Conservation (phyloP, 2,329 filamentous ascomycete genomes). For the Aureobasidium uvarum region DNA sequence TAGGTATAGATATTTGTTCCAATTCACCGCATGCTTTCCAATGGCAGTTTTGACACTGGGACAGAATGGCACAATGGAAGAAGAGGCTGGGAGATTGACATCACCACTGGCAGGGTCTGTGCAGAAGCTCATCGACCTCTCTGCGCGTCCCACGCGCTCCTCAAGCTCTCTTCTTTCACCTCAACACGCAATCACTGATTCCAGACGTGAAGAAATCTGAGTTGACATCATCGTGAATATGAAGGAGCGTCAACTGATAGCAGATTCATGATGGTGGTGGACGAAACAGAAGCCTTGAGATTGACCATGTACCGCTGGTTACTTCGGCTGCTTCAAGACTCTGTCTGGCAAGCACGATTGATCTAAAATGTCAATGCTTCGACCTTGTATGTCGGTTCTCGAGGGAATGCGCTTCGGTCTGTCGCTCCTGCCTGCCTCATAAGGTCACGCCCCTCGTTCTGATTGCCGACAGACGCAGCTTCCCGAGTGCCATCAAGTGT, state of each 20-base stretch:
- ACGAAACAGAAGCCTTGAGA: background rate
- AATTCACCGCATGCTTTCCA: background rate
- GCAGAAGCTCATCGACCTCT: background rate
- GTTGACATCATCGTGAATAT: background rate
- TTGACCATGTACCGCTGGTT: background rate
- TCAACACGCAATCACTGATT: background rate
- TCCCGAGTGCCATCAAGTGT: slow-evolving; percentile 14
- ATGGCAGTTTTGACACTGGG: background rate
- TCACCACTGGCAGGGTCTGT: background rate
- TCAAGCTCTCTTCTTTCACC: background rate
- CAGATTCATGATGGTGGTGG: background rate
- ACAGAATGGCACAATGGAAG: background rate
- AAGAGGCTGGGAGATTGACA: slow-evolving; percentile 15
- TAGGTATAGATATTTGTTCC: background rate
- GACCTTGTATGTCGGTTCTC: background rate
- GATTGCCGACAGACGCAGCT: slow-evolving; percentile 10
- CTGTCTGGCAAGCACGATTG: background rate
- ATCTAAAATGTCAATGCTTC: background rate
- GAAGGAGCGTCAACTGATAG: background rate
- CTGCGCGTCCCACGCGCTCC: background rate
- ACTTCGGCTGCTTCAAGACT: background rate
- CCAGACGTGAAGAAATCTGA: background rate
- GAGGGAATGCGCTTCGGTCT: background rate
- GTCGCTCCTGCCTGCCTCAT: slow-evolving; percentile 1
- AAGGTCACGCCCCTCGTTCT: background rate